Base-by-base conservation (phyloP, 148 eudicot genomes). In the Rhododendron williamsianum region DNA sequence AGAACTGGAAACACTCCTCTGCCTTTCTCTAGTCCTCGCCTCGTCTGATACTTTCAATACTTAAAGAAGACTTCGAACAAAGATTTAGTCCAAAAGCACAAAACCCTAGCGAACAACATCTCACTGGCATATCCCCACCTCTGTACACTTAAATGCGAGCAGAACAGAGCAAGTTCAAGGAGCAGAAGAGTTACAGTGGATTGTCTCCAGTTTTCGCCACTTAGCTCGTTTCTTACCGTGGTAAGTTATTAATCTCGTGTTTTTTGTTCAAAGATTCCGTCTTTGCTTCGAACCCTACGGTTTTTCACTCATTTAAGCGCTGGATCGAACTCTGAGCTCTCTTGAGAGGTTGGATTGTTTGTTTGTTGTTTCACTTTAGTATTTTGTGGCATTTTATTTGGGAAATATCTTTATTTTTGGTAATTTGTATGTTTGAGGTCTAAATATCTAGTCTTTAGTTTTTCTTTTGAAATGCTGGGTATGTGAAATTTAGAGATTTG, bases 1-100 rank as follows among this genome's bases (percentile, higher is more conserved):
- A 91, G 92, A 90, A 89, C 91, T 87, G 86, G 33, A 23, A 43
- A 38, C 38, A 54, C 60, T 27, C 49, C 78, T 54, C 69, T 60
- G n/a, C 84, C 67, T 79, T 41, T 60, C 84, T 65, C 23, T 36
- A 33, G 43, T 73, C 82, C 41, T 41, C 27, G 77, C 21, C 78
- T 46, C 27, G 43, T 35, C 36, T 13, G 54, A 43, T 33, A 54
- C 60, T 54, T 69, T 25, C 35, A 38, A 72, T 72, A 72, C 63
- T 71, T 72, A 19, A 41, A 72, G 12, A 46, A 48, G 63, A 71
- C 78, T 83, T 71, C 35, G 65, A 49, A 72, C 45, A 18, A 48
- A 72, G 65, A 48, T 13, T 30, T 18, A 49, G 36, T 49, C 35
- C 16, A 19, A 27, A 46, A 69, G 43, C 27, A 46, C 18, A 69